Conservation (phyloP, 192 early-diverging fungal species). For the Backusella australiensis region DNA sequence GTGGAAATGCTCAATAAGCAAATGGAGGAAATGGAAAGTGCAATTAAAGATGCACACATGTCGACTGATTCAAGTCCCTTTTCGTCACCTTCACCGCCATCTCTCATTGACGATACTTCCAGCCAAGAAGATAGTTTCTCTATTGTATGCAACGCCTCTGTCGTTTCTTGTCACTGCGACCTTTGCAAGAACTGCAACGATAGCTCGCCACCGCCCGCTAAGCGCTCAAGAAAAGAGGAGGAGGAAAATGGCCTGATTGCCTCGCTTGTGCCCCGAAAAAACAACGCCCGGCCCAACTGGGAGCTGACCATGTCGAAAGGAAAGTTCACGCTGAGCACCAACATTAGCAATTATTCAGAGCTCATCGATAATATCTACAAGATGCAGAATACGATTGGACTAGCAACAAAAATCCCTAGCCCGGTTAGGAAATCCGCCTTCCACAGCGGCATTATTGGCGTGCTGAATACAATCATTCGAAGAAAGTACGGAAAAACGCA, state of each 20-base stretch:
- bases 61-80: not conserved
- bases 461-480: constrained; percentile 2
- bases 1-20: not conserved
- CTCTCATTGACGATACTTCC: not conserved
- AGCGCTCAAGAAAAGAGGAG: not conserved
- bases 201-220: not conserved
- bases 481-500: constrained; percentile 12
- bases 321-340: not conserved
- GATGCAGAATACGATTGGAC: constrained; percentile 1
- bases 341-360: constrained; percentile 5
- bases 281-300: not conserved
- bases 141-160: not conserved
- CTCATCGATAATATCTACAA: not conserved
- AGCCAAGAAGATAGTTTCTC: not conserved
- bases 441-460: not conserved
- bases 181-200: not conserved
- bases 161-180: not conserved
- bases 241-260: not conserved
- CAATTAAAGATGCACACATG: not conserved
- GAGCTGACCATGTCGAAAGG: not conserved
- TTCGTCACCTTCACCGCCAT: not conserved
- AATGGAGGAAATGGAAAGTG: constrained; percentile 3
- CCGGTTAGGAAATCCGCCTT: not conserved
- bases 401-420: not conserved
- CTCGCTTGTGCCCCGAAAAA: not conserved